A percentile compares a stretch with the other conserved stretches of the same genome.
Evolutionary conservation across 2,329 filamentous ascomycete species (phyloP).

Genomic region (Colletotrichum sp.): DNA sequence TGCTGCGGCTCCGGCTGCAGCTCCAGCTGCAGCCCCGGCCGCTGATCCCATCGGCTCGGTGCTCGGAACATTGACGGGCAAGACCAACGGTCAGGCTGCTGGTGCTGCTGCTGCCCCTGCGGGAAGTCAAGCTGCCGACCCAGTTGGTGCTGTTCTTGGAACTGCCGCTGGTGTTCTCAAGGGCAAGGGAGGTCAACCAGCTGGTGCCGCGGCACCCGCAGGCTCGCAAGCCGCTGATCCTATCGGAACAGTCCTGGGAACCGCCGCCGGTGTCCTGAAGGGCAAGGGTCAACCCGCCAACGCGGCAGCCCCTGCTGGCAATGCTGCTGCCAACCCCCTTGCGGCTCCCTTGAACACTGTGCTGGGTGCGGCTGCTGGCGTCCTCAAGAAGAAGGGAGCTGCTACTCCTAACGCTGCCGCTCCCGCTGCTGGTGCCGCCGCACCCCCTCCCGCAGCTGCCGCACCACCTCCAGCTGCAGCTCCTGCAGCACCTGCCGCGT

Average conservation of each 20-base stretch:
- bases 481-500: neutral
- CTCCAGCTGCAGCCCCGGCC: neutral
- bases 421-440: neutral
- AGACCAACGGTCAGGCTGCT: neutral
- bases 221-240: constrained; percentile 8
- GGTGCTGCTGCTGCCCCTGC: neutral
- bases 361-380: neutral
- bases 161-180: constrained; percentile 4
- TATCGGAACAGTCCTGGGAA: neutral
- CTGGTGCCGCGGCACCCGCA: constrained; percentile 8
- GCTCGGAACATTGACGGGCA: neutral
- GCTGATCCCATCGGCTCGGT: neutral
- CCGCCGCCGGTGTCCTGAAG: constrained; percentile 9
- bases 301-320: neutral
- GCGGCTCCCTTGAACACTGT: neutral
- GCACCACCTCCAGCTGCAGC: neutral
- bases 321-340: neutral
- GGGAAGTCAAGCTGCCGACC: neutral
- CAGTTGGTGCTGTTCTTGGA: neutral
- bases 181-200: constrained; percentile 7
- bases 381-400: constrained; percentile 7
- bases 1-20: neutral
- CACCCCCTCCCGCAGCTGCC: neutral
- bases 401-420: neutral
- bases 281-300: constrained; percentile 3